phyloP scores from a whole-genome alignment of 2,329 filamentous ascomycete genomes.

The Talaromyces sp. region DNA sequence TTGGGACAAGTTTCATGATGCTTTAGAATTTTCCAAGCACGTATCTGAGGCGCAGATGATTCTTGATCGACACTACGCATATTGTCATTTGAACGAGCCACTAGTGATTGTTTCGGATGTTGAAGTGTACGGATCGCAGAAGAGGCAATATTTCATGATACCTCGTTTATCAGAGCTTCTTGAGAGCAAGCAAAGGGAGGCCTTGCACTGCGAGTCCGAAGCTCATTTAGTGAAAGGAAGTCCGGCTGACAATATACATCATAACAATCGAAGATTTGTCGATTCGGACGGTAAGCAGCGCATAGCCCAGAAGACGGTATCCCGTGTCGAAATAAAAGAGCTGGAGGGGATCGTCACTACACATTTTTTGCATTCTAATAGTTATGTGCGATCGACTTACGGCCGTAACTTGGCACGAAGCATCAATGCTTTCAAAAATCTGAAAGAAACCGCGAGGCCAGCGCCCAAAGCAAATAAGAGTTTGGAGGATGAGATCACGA shows the following conservation, averaged over 20 bases:
- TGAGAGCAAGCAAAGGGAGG: neutral
- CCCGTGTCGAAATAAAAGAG: neutral
- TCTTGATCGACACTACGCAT: neutral
- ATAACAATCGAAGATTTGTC: neutral
- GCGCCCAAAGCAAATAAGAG: slow-evolving; percentile 18
- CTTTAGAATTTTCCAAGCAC: neutral
- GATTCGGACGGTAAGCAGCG: neutral
- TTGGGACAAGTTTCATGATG: slow-evolving; percentile 2
- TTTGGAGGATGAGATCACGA: slow-evolving; percentile 17
- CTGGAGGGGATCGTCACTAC: neutral
- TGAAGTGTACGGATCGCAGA: neutral
- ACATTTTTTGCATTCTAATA: neutral
- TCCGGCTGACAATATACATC: neutral
- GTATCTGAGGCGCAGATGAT: slow-evolving; percentile 1
- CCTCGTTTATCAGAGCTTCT: neutral
- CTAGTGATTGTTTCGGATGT: neutral
- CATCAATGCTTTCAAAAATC: slow-evolving; percentile 1
- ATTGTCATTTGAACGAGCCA: neutral
- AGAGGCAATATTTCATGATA: neutral
- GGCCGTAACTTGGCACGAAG: neutral
- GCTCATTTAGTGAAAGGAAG: neutral
- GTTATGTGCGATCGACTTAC: slow-evolving; percentile 6
- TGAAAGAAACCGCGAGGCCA: neutral
- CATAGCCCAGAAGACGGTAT: neutral
- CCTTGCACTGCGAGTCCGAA: neutral